Base-by-base conservation (phyloP, 2,329 filamentous ascomycete species). In the Stachybotrys echinatus region DNA sequence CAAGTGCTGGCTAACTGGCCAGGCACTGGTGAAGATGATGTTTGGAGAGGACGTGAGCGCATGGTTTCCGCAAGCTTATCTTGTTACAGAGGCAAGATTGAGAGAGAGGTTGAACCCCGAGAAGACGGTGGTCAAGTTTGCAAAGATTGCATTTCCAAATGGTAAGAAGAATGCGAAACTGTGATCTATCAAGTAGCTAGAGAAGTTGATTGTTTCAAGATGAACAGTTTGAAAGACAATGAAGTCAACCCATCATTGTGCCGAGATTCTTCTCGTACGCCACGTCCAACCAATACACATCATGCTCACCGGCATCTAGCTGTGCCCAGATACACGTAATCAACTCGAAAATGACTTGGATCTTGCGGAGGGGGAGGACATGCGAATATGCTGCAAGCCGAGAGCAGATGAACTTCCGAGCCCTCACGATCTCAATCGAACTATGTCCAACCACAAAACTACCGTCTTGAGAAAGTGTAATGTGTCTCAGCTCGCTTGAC, bases 1-100 rank as follows among this genome's bases (percentile, higher is more conserved):
- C 3, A 72, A 71, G 59, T 72, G 73, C 4, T 79, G 75, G 75
- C 65, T 75, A 3, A 73, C 66, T 21, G 76, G 74, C 0, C 66
- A 66, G 20, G 75, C 74, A 1, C 47, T 65, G 37, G 60, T 53
- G 0, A 57, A 55, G 6, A 61, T 62, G 57, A 50, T 64, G 6
- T 45, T 62, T 1, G 58, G 55, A 0, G 53, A 60, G 12, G 58
- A 53, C 0, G 61, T 58, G 5, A 52, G 47, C 2, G 54, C 39
- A 5, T 65, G 56, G 57, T 55, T 58, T 43, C 57, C 57, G 10
- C 38, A 7, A 40, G 8, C 12, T 18, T 40, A 40, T n/a, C 38
- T 40, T 5, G 18, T 40, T n/a, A 40, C 38, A 18, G 38, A 40
- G 38, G 8, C 17, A n/a, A 10, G 38, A 8, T n/a, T 40, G 8